Evolutionary conservation across 768 basidiomycete species (phyloP).

Genomic region (Mycena albidolilacea): DNA sequence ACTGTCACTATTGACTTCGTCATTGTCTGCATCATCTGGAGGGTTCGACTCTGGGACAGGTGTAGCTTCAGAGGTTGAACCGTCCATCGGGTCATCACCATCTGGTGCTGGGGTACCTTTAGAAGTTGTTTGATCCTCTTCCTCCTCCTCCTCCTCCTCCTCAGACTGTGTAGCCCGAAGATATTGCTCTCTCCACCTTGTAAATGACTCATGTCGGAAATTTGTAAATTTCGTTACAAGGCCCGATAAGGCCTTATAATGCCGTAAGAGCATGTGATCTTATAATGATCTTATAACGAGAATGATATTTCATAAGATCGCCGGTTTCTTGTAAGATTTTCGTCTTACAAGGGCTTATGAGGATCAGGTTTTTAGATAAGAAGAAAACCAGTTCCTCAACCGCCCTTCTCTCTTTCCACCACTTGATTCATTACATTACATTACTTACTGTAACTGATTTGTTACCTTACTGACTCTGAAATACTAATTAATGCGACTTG

Average conservation of each 20-base stretch:
- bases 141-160: not conserved
- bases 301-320: not conserved
- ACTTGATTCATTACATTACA: too few species aligned
- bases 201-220: not conserved
- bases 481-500: too few species aligned
- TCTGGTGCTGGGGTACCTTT: constrained; percentile 7
- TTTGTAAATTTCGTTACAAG: not conserved
- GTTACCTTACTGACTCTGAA: too few species aligned
- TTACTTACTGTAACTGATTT: too few species aligned
- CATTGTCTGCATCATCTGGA: constrained; percentile 6
- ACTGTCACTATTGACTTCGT: not conserved
- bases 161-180: constrained; percentile 11
- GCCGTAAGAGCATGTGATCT: not conserved
- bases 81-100: constrained; percentile 17
- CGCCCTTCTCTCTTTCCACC: too few species aligned
- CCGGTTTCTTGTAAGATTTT: not conserved
- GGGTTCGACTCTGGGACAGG: constrained; percentile 15
- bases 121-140: not conserved
- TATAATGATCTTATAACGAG: not conserved
- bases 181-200: constrained; percentile 4
- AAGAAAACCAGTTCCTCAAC: too few species aligned
- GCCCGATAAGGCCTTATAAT: not conserved
- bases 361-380: too few species aligned
- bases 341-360: not conserved
- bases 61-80: constrained; percentile 2